A percentile compares a stretch with the other conserved stretches of the same genome.
Evolutionary conservation across 2,329 filamentous ascomycete species (phyloP).

Genomic region (Penicillium psychrosexuale): DNA sequence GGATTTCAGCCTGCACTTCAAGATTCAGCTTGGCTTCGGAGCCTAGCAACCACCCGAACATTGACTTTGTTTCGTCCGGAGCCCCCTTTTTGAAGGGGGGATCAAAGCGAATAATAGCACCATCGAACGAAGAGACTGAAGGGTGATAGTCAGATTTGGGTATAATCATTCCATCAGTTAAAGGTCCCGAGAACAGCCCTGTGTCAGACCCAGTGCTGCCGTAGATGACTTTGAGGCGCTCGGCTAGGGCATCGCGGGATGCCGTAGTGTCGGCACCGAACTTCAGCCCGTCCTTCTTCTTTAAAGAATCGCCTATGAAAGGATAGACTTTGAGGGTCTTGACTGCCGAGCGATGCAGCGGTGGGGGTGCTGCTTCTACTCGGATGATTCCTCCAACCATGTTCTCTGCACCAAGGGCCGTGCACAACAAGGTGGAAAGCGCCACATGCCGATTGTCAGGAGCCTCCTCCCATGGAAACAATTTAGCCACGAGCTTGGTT

Average conservation of each 20-base stretch:
- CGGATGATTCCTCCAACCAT: constrained; percentile 85
- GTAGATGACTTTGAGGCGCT: constrained; percentile 70
- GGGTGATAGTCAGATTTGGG: constrained; percentile 57
- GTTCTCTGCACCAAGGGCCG: constrained; percentile 65
- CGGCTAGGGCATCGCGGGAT: constrained; percentile 71
- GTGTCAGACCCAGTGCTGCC: constrained; percentile 54
- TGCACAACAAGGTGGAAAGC: constrained; percentile 73
- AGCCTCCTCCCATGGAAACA: constrained; percentile 79
- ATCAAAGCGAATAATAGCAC: constrained; percentile 78
- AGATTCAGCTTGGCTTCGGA: constrained; percentile 70
- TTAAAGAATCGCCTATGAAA: constrained; percentile 60
- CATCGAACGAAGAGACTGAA: constrained; percentile 67
- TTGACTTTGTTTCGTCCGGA: constrained; percentile 31
- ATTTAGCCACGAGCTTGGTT: constrained; percentile 69
- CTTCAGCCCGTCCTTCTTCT: constrained; percentile 64
- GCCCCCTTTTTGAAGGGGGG: constrained; percentile 47
- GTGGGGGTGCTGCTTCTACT: constrained; percentile 74
- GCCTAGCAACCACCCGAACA: constrained; percentile 67
- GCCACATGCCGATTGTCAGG: constrained; percentile 77
- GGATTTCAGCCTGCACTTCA: constrained; percentile 71
- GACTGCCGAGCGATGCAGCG: constrained; percentile 64
- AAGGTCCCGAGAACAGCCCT: constrained; percentile 72
- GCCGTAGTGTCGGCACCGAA: constrained; percentile 86
- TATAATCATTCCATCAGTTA: constrained; percentile 85
- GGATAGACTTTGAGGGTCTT: constrained; percentile 75